phyloP scores from a whole-genome alignment of 176 grass and related monocot genomes.

The bread wheat (Triticum aestivum) region IWGSC_CS_RefSeq_v2.1 NC_057809.1:383509733-383510232 shows the following conservation, averaged over 20 bases:
- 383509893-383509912: slow-evolving; percentile 67
- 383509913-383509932: slow-evolving; percentile 72
- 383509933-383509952: slow-evolving; percentile 53
- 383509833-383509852: slow-evolving; percentile 12
- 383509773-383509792: slow-evolving; percentile 26
- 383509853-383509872: slow-evolving; percentile 32
- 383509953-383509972: slow-evolving; percentile 75
- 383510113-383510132: background rate
- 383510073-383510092: background rate
- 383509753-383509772: background rate
- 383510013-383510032: slow-evolving; percentile 11
- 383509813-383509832: background rate
- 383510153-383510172: background rate
- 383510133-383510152: slow-evolving; percentile 1
- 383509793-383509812: slow-evolving; percentile 9
- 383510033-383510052: slow-evolving; percentile 9
- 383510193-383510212: slow-evolving; percentile 6
- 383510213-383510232: background rate
- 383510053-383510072: background rate
- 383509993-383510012: slow-evolving; percentile 20
- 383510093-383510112: background rate
- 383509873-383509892: slow-evolving; percentile 39
- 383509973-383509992: slow-evolving; percentile 68
- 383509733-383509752: background rate
- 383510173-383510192: background rate